These are phyloP conservation scores for Buxus sempervirens DNA, from an alignment of 164 flowering plant species.

Conservation along the genomic window DNA sequence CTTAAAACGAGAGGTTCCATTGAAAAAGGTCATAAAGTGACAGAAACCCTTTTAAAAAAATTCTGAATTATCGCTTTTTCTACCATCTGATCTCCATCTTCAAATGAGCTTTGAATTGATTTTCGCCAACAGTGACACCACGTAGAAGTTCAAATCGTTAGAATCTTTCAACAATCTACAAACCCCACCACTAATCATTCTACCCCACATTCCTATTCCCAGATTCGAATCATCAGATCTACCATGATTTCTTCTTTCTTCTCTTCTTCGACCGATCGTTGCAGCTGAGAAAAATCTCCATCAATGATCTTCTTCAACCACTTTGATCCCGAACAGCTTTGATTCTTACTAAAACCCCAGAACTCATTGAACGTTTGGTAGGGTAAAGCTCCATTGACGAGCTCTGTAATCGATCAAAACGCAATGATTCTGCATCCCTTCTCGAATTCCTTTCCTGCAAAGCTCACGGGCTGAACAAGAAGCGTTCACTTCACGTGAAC, in stretches of 20 bases:
- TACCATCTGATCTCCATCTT: not conserved
- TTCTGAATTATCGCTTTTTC: not conserved
- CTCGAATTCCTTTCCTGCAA: conserved; percentile 2
- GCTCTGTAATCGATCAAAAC: conserved; percentile 11
- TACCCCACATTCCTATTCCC: not conserved
- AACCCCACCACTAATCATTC: not conserved
- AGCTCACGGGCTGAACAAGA: conserved; percentile 6
- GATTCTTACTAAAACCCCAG: conserved; percentile 8
- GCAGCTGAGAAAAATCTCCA: conserved; percentile 14
- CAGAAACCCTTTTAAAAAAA: not conserved
- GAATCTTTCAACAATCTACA: conserved; percentile 8
- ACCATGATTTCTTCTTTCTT: not conserved
- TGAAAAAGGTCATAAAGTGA: not conserved
- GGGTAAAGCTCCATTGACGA: not conserved
- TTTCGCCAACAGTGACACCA: not conserved
- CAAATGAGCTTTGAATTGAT: too few species aligned
- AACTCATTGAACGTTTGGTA: not conserved
- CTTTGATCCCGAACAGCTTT: not conserved
- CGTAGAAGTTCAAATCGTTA: not conserved
- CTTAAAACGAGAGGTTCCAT: conserved; percentile 13
- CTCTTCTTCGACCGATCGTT: not conserved
- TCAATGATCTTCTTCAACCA: not conserved
- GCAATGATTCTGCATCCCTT: not conserved
- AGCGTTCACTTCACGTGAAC: conserved; percentile 27
- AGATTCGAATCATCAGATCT: conserved; percentile 12